phyloP scores from a whole-genome alignment of 805 yeast genomes.

The Saccharomycopsis sp. region DNA sequence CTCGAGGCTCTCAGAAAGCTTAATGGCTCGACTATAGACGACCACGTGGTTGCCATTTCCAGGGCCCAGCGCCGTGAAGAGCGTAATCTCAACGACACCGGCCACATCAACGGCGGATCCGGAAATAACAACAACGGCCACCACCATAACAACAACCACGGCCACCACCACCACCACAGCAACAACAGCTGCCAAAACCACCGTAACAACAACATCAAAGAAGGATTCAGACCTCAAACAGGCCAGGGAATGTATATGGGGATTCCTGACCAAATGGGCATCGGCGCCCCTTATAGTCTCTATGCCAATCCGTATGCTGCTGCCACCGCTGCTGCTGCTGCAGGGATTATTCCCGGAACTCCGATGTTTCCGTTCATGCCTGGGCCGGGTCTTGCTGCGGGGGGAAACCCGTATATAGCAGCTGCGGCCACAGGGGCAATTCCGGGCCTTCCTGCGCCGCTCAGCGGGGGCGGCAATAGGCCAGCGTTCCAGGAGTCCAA shows the following conservation, averaged over 20 bases:
- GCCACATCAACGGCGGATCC: slow-evolving; percentile 19
- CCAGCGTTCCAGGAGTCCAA: slow-evolving; percentile 59
- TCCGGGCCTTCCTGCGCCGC: not conserved
- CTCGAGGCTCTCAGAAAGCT: slow-evolving; percentile 42
- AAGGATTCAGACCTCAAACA: not conserved
- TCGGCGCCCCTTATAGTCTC: not conserved
- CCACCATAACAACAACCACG: not conserved
- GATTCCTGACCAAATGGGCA: not conserved
- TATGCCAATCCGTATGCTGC: slow-evolving; percentile 1
- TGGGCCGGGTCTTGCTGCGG: not conserved
- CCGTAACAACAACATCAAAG: slow-evolving; percentile 1
- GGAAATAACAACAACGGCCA: slow-evolving; percentile 19
- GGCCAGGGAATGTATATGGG: not conserved
- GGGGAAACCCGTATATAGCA: not conserved
- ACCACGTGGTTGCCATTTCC: slow-evolving; percentile 32
- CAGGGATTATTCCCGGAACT: slow-evolving; percentile 12
- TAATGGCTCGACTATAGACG: slow-evolving; percentile 36
- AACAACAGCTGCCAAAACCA: slow-evolving; percentile 20
- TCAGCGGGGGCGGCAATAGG: not conserved
- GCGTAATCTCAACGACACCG: slow-evolving; percentile 21
- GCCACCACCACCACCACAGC: not conserved
- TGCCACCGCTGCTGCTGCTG: not conserved
- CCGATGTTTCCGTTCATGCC: not conserved
- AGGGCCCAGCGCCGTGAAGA: slow-evolving; percentile 41
- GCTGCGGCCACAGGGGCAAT: not conserved